These are phyloP conservation scores for Priceomyces castillae DNA, from an alignment of 805 yeast species.

Conservation along the genomic window DNA sequence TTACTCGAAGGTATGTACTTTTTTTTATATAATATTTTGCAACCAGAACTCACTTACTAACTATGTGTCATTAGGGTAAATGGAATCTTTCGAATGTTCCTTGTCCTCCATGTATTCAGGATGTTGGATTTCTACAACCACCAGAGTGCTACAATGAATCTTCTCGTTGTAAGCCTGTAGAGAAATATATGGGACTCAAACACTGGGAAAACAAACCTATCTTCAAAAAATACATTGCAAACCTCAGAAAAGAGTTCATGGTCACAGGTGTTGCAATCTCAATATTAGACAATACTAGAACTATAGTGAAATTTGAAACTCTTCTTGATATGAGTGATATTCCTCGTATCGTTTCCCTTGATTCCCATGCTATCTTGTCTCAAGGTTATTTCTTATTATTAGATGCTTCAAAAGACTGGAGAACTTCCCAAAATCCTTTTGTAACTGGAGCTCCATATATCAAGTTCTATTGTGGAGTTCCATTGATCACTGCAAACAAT, in stretches of 20 bases:
- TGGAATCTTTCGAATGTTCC: constrained; percentile 54
- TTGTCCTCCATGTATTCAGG: constrained; percentile 52
- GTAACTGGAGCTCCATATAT: constrained; percentile 61
- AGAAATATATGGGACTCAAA: constrained; percentile 31
- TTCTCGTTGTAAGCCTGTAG: constrained; percentile 43
- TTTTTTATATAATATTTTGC: background rate
- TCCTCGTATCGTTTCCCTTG: constrained; percentile 58
- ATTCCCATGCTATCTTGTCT: constrained; percentile 67
- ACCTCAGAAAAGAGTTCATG: constrained; percentile 40
- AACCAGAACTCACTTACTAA: constrained; percentile 16
- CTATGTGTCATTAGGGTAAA: constrained; percentile 37
- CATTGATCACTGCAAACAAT: constrained; percentile 41
- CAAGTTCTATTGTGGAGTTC: constrained; percentile 64
- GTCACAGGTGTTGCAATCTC: constrained; percentile 59
- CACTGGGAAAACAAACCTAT: constrained; percentile 48
- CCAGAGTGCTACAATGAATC: constrained; percentile 58
- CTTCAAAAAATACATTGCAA: constrained; percentile 38
- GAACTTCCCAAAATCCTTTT: constrained; percentile 59
- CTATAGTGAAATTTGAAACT: constrained; percentile 48
- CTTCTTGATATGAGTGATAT: constrained; percentile 48
- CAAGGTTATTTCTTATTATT: constrained; percentile 49
- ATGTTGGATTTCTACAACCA: constrained; percentile 50
- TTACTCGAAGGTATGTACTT: constrained; percentile 40
- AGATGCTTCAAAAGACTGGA: constrained; percentile 71
- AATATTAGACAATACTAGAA: constrained; percentile 48